Evolutionary conservation across 1,139 yeast species (phyloP).

Genomic region (Diutina scorzettiae): DNA sequence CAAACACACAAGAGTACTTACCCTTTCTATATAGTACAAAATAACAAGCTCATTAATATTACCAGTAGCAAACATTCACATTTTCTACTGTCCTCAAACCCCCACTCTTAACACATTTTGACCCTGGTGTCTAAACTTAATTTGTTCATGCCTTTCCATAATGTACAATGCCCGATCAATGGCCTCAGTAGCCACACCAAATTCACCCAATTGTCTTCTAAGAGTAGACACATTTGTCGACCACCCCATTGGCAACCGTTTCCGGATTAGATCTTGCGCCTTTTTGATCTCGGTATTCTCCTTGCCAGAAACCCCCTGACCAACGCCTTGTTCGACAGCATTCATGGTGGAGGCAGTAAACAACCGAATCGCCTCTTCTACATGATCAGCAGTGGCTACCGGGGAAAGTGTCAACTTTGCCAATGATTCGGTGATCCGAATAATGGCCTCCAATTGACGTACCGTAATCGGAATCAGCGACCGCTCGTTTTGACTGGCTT

Average conservation of each 20-base stretch:
- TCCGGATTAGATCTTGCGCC: slow-evolving; percentile 76
- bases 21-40: no score
- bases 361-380: slow-evolving; percentile 87
- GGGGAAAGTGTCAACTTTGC: slow-evolving; percentile 82
- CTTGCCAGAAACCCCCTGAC: slow-evolving; percentile 32
- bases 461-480: slow-evolving; percentile 95
- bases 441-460: slow-evolving; percentile 94
- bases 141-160: slow-evolving; percentile 76
- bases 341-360: slow-evolving; percentile 97
- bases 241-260: slow-evolving; percentile 95
- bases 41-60: no score
- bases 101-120: slow-evolving; percentile 59
- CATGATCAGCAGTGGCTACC: slow-evolving; percentile 79
- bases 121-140: slow-evolving; percentile 81
- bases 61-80: no score
- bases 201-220: slow-evolving; percentile 71
- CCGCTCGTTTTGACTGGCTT: slow-evolving; percentile 72
- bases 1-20: no score
- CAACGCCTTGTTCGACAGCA: slow-evolving; percentile 81
- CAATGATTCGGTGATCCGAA: slow-evolving; percentile 88
- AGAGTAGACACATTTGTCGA: slow-evolving; percentile 82
- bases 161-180: slow-evolving; percentile 75
- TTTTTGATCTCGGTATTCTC: slow-evolving; percentile 58
- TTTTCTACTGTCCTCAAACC: slow-evolving; percentile 5
- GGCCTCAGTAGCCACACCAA: slow-evolving; percentile 59